Evolutionary conservation across 139 green algal species (phyloP).

Genomic region (Chlorella sp.): DNA sequence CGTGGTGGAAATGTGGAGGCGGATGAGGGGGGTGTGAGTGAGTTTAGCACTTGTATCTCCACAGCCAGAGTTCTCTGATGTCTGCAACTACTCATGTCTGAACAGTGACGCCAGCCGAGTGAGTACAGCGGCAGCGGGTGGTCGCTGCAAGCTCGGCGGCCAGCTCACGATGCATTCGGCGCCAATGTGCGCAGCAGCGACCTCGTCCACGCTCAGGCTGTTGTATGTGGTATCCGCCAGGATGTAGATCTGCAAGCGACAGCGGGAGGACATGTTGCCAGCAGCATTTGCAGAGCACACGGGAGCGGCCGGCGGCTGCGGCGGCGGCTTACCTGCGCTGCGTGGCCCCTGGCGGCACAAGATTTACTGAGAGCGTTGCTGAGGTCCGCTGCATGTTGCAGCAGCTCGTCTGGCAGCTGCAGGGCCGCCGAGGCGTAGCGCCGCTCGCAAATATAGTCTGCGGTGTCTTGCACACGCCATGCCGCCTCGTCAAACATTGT

Average conservation of each 20-base stretch:
- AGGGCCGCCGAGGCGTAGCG: conserved; percentile 59
- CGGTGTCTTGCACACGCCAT: conserved; percentile 35
- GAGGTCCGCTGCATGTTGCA: conserved; percentile 54
- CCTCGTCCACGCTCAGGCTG: conserved; percentile 80
- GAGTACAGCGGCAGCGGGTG: neutral
- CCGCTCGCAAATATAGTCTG: conserved; percentile 52
- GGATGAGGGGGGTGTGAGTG: too few species aligned
- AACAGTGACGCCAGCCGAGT: too few species aligned
- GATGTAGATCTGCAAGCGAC: conserved; percentile 70
- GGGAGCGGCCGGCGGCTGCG: neutral
- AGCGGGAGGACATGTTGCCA: neutral
- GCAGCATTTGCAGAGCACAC: neutral
- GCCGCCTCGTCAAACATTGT: conserved; percentile 3
- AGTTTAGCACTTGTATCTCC: too few species aligned
- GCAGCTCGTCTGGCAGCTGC: conserved; percentile 79
- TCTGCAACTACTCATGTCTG: neutral
- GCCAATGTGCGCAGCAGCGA: conserved; percentile 77
- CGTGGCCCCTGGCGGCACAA: conserved; percentile 9
- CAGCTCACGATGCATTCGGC: conserved; percentile 78
- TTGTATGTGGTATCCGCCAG: conserved; percentile 90
- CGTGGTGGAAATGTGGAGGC: too few species aligned
- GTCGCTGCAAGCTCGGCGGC: neutral
- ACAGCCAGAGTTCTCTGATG: too few species aligned
- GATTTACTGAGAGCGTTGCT: conserved; percentile 35
- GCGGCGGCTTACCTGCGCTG: conserved; percentile 26